Evolutionary conservation across 805 yeast species (phyloP).

Genomic region (Metschnikowia continentalis): DNA sequence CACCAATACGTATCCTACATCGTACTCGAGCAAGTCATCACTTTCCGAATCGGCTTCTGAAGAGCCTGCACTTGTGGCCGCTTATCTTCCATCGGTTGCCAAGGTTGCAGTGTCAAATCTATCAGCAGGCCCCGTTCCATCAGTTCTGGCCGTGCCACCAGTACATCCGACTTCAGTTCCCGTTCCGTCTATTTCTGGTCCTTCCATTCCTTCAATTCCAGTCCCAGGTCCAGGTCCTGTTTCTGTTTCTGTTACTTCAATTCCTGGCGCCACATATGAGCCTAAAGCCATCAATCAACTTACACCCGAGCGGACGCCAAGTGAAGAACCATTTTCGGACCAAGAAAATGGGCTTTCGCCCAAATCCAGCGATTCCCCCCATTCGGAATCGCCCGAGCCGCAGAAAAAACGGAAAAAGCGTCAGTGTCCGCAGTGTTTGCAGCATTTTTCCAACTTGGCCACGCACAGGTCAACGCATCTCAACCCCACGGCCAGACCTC

Average conservation of each 20-base stretch:
- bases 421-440: slow-evolving; percentile 67
- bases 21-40: slow-evolving; percentile 3
- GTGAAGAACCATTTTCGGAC: slow-evolving; percentile 3
- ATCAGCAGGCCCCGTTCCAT: neutral
- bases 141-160: neutral
- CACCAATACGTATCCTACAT: neutral
- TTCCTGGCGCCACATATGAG: no score
- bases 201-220: no score
- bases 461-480: slow-evolving; percentile 80
- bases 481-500: slow-evolving; percentile 70
- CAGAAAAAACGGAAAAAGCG: slow-evolving; percentile 57
- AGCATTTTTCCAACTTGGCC: slow-evolving; percentile 71
- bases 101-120: neutral
- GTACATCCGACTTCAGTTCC: no score
- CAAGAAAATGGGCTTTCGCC: neutral
- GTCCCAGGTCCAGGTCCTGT: no score
- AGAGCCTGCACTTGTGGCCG: neutral
- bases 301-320: neutral
- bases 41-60: neutral
- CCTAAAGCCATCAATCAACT: no score
- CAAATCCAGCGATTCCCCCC: neutral
- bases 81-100: no score
- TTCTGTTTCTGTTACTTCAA: no score
- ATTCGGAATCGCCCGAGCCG: slow-evolving; percentile 6
- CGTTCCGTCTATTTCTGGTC: no score